These are phyloP conservation scores for Phialophora expanda DNA, from an alignment of 2,329 filamentous ascomycete genomes.

Conservation along the genomic window DNA sequence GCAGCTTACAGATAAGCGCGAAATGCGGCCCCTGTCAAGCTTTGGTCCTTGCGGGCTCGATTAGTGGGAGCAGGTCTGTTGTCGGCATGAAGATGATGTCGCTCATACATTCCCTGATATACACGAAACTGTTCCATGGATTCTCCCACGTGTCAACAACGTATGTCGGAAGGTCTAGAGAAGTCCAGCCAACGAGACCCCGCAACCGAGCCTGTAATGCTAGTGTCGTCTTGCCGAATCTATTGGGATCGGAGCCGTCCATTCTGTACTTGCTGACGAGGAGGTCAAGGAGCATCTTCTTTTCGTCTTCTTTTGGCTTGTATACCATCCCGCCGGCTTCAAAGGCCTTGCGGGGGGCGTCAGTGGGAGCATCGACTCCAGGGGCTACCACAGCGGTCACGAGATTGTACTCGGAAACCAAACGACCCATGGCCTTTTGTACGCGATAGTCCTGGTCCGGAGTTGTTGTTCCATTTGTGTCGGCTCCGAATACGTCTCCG, in stretches of 20 bases:
- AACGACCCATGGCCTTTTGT: slow-evolving; percentile 28
- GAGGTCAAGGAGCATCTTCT: slow-evolving; percentile 33
- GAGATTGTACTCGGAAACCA: slow-evolving; percentile 29
- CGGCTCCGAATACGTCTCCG: slow-evolving; percentile 38
- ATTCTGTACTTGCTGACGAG: slow-evolving; percentile 35
- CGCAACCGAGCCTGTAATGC: slow-evolving; percentile 35
- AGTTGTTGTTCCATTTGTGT: slow-evolving; percentile 26
- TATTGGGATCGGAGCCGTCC: slow-evolving; percentile 35
- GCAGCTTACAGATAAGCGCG: not conserved
- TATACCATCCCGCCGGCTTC: slow-evolving; percentile 33
- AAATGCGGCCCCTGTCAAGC: not conserved
- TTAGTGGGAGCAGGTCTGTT: slow-evolving; percentile 32
- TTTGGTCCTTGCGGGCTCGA: slow-evolving; percentile 22
- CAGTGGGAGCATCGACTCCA: slow-evolving; percentile 36
- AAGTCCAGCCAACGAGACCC: slow-evolving; percentile 35
- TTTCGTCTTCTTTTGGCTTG: slow-evolving; percentile 29
- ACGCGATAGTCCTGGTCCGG: slow-evolving; percentile 38
- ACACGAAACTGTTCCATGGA: slow-evolving; percentile 38
- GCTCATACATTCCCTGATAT: slow-evolving; percentile 38
- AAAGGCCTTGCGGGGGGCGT: slow-evolving; percentile 33
- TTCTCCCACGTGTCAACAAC: slow-evolving; percentile 40
- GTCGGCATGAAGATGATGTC: slow-evolving; percentile 37
- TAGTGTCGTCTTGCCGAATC: slow-evolving; percentile 39
- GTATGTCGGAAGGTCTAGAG: slow-evolving; percentile 35
- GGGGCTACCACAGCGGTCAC: slow-evolving; percentile 38